Conservation (phyloP, 176 grass and related monocot genomes). For the maize (Zea mays) region DNA sequence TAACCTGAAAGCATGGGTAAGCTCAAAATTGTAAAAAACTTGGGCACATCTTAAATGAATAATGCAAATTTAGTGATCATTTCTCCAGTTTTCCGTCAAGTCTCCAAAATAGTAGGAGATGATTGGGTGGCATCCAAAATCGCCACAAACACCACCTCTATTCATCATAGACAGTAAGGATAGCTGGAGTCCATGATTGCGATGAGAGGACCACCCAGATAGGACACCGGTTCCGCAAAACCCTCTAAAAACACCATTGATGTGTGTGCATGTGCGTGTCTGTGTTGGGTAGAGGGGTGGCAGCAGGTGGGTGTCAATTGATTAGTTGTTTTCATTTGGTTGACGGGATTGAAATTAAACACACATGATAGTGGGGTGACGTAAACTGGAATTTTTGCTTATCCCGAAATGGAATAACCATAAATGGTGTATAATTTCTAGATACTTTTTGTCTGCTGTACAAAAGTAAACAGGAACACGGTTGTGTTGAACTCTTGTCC, state of each 20-base stretch:
- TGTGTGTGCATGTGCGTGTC: background rate
- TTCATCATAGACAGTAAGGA: background rate
- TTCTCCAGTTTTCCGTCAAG: constrained; percentile 11
- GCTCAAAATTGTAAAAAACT: constrained; percentile 19
- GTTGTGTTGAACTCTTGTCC: background rate
- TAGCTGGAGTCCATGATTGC: background rate
- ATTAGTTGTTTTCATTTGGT: background rate
- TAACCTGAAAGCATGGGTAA: constrained; percentile 64
- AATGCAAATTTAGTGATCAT: background rate
- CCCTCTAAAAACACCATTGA: background rate
- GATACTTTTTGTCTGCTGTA: background rate
- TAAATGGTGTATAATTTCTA: background rate
- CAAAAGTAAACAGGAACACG: background rate
- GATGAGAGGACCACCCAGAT: background rate
- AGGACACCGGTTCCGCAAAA: background rate
- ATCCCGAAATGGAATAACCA: background rate
- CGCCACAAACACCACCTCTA: background rate
- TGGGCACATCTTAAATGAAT: background rate
- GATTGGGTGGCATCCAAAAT: constrained; percentile 2
- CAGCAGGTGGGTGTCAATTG: background rate
- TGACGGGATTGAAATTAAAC: background rate
- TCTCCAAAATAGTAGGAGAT: constrained; percentile 1
- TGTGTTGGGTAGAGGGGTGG: background rate
- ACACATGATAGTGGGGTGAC: background rate
- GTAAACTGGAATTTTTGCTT: background rate